Evolutionary conservation across 345 rosid species (phyloP), one percentile per base, ranked within the genome.

Genomic region (Nasturtium officinale): DNA sequence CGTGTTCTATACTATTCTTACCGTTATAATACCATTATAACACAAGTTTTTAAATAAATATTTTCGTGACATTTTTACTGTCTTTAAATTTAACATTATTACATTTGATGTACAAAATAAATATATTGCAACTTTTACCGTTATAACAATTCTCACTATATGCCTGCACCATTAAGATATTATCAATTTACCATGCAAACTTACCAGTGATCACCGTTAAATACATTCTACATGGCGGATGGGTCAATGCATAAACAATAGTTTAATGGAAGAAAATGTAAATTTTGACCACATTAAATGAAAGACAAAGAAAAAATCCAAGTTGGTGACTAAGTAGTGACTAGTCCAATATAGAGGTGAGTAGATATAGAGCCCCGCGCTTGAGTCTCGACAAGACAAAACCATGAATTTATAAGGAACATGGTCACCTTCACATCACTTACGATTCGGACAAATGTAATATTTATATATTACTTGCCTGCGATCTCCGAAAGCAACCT

Each of bases 351-450:
- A 63, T 33, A 37, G 54, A 63, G 71, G 61, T 55, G 17, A 35
- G 46, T 64, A 69, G 38, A 48, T 65, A 65, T 77, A 51, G 80
- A 77, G 80, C 80, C 80, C 76, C 77, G 80, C 72, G 77, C 77
- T 62, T 59, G 76, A 58, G 20, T 51, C 73, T 77, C 73, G 73
- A 77, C 80, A 71, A 77, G 80, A 77, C 80, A 65, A 77, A 77
- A 57, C 68, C 72, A 65, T 71, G 67, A 77, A 77, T 53, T 65
- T 38, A 21, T 57, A 65, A 65, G 67, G 68, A 71, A 71, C 76
- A 77, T 71, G 72, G 67, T 77, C 77, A 71, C 77, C 72, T 71
- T 71, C 76, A 77, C 80, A 71, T 77, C 80, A 77, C 56, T 77
- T 71, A n/a, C 77, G 57, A 65, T 77, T 77, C 40, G 52, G 43